Conservation (phyloP, 768 basidiomycete species). For the Coprinellus aureogranulatus region DNA sequence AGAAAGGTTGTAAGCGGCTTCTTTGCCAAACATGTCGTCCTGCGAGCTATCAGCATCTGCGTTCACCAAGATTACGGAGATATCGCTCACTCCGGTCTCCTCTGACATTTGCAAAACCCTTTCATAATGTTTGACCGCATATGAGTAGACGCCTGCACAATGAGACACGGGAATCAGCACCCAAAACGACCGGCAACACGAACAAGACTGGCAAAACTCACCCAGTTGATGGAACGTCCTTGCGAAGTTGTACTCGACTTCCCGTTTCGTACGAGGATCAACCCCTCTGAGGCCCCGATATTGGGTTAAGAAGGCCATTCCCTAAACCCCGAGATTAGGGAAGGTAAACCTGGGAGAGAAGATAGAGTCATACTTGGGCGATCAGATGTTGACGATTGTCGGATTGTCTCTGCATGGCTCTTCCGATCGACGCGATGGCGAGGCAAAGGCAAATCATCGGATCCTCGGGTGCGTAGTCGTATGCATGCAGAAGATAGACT, state of each 20-base stretch:
- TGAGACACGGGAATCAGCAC: not conserved
- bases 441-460: conserved; percentile 82
- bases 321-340: conserved; percentile 40
- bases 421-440: conserved; percentile 81
- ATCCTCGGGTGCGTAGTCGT: conserved; percentile 80
- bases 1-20: conserved; percentile 87
- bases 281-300: conserved; percentile 67
- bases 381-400: conserved; percentile 93
- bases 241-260: conserved; percentile 93
- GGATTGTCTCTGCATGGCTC: conserved; percentile 90
- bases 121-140: conserved; percentile 85
- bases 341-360: not conserved
- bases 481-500: conserved; percentile 91
- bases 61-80: conserved; percentile 1
- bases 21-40: conserved; percentile 58
- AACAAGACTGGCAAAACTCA: conserved; percentile 27
- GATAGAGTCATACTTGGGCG: conserved; percentile 47
- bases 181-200: not conserved
- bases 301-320: conserved; percentile 77
- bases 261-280: conserved; percentile 47
- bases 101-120: conserved; percentile 65
- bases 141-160: conserved; percentile 66
- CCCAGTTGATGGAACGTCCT: conserved; percentile 92
- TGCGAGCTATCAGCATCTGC: conserved; percentile 9
- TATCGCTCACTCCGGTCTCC: conserved; percentile 29